phyloP scores from a whole-genome alignment of 148 eudicot species.

The Silene conica region DNA sequence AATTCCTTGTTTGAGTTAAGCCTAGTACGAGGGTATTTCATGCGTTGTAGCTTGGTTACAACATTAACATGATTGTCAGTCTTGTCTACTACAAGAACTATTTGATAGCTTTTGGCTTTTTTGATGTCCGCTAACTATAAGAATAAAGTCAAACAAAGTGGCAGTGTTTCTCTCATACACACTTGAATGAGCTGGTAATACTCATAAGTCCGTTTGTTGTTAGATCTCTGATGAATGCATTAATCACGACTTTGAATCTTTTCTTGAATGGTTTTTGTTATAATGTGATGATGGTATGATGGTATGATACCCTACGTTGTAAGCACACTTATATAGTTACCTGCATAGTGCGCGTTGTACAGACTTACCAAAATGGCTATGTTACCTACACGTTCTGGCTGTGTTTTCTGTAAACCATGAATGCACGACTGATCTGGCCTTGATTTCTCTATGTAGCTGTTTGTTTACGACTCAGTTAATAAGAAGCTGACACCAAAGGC shows the following conservation, averaged over 20 bases:
- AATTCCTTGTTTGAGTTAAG: background rate
- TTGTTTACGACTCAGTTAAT: conserved; percentile 84
- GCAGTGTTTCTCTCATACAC: background rate
- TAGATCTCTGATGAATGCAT: background rate
- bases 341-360: too few relatives aligned
- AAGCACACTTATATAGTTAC: background rate
- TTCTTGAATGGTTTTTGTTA: too few relatives aligned
- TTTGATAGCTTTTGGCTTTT: too few relatives aligned
- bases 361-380: too few relatives aligned
- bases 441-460: conserved; percentile 44
- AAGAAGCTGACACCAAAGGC: conserved; percentile 65
- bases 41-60: background rate
- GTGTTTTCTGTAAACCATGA: background rate
- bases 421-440: background rate
- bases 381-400: too few relatives aligned
- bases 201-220: background rate
- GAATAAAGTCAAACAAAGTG: background rate
- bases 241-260: background rate
- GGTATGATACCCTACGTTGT: background rate
- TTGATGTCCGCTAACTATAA: too few relatives aligned
- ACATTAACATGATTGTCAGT: background rate
- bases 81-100: too few relatives aligned
- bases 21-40: background rate
- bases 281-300: too few relatives aligned
- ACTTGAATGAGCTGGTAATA: too few relatives aligned